These are phyloP conservation scores for Flaveria brownii DNA, from an alignment of 129 eudicot genomes.

Conservation along the genomic window DNA sequence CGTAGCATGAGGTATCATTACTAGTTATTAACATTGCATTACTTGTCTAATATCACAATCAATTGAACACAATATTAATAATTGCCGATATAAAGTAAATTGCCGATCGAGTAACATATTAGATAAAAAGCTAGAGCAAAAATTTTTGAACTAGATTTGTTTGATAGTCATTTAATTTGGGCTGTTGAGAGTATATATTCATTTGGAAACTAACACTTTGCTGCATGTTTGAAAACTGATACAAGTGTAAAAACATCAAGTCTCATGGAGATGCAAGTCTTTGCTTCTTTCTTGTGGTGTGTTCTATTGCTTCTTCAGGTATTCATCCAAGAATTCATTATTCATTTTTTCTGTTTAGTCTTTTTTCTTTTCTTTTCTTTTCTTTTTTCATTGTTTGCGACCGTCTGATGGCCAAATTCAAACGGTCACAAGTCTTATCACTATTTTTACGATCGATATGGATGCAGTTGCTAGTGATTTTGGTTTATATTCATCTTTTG, in stretches of 20 bases:
- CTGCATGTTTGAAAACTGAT: not conserved
- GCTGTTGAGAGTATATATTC: not conserved
- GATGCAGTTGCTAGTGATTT: too few relatives aligned
- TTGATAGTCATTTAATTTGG: not conserved
- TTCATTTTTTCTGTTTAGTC: not conserved
- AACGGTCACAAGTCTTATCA: too few relatives aligned
- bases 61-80: too few relatives aligned
- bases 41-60: too few relatives aligned
- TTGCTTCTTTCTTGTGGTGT: slow-evolving; percentile 24
- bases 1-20: too few relatives aligned
- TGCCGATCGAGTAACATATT: not conserved
- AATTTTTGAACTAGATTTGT: not conserved
- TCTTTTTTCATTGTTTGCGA: too few relatives aligned
- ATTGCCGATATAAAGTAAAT: not conserved
- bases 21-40: too few relatives aligned
- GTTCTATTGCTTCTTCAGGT: slow-evolving; percentile 43
- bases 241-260: not conserved
- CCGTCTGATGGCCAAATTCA: too few relatives aligned
- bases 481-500: not conserved
- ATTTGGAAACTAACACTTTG: not conserved
- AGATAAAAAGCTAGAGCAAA: not conserved
- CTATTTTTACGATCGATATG: too few relatives aligned
- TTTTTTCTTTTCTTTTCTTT: too few relatives aligned
- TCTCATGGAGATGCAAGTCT: slow-evolving; percentile 16
- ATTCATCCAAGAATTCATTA: not conserved